A percentile compares a stretch with the other conserved stretches of the same genome.
These are phyloP conservation scores for Pythium rishiriense DNA, from an alignment of 352 stramenopile genomes.

Conservation along the genomic window DNA sequence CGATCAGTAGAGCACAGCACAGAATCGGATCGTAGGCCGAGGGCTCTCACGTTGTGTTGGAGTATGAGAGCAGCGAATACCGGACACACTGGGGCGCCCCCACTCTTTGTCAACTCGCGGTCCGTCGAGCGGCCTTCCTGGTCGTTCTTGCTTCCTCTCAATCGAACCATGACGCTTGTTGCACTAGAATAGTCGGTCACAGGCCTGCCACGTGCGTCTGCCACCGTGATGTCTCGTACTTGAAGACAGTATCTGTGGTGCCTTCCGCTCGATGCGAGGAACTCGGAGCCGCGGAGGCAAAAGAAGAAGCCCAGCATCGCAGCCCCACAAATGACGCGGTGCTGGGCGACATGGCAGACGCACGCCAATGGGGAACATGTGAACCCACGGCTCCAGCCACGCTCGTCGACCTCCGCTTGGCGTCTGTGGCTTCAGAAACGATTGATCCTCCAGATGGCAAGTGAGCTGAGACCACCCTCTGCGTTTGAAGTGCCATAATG, in stretches of 20 bases:
- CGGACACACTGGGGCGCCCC: neutral
- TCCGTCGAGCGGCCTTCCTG: neutral
- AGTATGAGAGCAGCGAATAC: constrained; percentile 2
- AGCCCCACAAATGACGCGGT: constrained; percentile 31
- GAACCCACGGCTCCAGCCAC: no score
- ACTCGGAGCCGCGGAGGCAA: constrained; percentile 26
- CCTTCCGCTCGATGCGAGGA: constrained; percentile 3
- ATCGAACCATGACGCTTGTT: neutral
- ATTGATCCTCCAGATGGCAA: no score
- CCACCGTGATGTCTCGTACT: constrained; percentile 14
- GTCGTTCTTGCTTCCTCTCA: constrained; percentile 21
- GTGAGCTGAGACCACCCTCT: no score
- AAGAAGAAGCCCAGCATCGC: constrained; percentile 31
- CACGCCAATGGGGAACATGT: neutral
- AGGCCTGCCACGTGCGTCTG: no score
- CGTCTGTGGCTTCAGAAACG: no score
- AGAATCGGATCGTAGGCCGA: no score
- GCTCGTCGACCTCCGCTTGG: no score
- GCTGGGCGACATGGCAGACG: constrained; percentile 9
- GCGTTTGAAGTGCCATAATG: no score
- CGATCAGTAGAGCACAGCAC: no score
- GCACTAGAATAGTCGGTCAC: no score
- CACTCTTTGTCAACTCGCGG: neutral
- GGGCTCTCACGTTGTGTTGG: neutral
- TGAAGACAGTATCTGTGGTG: constrained; percentile 14